These are phyloP conservation scores for Planoprotostelium fungivorum DNA, from an alignment of 78 protist genomes.

Conservation along the genomic window DNA sequence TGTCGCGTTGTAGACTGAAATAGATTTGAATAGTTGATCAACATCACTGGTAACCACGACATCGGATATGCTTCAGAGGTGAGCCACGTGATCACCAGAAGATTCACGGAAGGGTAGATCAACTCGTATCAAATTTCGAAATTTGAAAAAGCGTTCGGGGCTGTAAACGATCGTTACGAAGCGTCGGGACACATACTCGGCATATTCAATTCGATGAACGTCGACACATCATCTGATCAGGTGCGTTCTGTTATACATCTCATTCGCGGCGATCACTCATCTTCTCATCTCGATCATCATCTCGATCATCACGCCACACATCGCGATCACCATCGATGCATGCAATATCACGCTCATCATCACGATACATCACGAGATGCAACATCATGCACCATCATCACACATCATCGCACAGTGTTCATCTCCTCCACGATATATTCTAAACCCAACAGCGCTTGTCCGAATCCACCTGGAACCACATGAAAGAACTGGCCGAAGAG, in stretches of 20 bases:
- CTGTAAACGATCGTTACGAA: constrained; percentile 19
- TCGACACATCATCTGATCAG: constrained; percentile 18
- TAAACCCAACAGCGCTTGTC: constrained; percentile 1
- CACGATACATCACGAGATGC: too few species aligned
- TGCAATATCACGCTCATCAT: too few species aligned
- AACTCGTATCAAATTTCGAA: background rate
- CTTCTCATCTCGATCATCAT: background rate
- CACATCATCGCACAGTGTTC: too few species aligned
- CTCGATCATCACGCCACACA: too few species aligned
- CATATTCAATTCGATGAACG: constrained; percentile 32
- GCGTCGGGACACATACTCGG: constrained; percentile 41
- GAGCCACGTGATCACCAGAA: background rate
- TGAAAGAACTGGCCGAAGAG: constrained; percentile 18
- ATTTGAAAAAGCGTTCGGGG: constrained; percentile 40
- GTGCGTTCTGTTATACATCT: background rate
- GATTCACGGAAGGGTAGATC: constrained; percentile 1
- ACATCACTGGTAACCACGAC: constrained; percentile 61
- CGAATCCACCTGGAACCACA: constrained; percentile 21
- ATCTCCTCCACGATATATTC: too few species aligned
- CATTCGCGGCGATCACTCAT: background rate
- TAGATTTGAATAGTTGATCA: background rate
- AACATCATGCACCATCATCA: too few species aligned
- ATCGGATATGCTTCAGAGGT: constrained; percentile 56
- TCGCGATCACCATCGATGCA: too few species aligned
- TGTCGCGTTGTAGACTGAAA: background rate